phyloP scores from a whole-genome alignment of 1,284 basidiomycete genomes.

The Malassezia globosa region DNA sequence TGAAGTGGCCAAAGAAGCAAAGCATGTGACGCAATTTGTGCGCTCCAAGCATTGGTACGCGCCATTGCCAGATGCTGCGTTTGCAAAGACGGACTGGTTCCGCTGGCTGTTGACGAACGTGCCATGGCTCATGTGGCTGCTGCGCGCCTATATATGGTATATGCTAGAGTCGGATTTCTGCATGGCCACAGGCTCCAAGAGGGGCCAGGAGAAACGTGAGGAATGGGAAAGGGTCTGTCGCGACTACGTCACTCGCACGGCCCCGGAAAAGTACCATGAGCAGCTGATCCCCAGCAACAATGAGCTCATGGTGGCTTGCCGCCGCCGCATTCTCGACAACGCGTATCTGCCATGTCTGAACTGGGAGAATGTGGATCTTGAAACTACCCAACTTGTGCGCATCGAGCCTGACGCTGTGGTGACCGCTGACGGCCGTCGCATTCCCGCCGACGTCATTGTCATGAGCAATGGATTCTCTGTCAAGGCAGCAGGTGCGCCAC shows the following conservation, averaged over 20 bases:
- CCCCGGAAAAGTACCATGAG: conserved; percentile 39
- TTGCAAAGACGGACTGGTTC: conserved; percentile 27
- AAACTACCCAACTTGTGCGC: conserved; percentile 22
- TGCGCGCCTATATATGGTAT: conserved; percentile 32
- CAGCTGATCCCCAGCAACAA: conserved; percentile 29
- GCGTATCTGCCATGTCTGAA: conserved; percentile 32
- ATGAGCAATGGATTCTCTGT: conserved; percentile 42
- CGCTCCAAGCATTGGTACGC: conserved; percentile 41
- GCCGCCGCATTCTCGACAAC: conserved; percentile 38
- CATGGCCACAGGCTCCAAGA: conserved; percentile 23
- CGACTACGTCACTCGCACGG: conserved; percentile 27
- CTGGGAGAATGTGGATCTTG: conserved; percentile 31
- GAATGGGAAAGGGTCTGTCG: conserved; percentile 27
- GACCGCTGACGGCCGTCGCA: conserved; percentile 26
- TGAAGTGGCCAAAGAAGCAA: conserved; percentile 25
- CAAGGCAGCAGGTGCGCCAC: conserved; percentile 28
- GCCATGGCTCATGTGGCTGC: conserved; percentile 24
- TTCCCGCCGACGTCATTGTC: conserved; percentile 43
- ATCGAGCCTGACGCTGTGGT: conserved; percentile 39
- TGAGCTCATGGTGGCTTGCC: conserved; percentile 37
- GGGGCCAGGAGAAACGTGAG: conserved; percentile 23
- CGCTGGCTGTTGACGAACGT: conserved; percentile 29
- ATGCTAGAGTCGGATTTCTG: conserved; percentile 34
- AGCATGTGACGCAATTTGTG: conserved; percentile 35
- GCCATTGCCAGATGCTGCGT: conserved; percentile 25